Conservation (phyloP, 1,139 yeast species). For the Meyerozyma sp. region DNA sequence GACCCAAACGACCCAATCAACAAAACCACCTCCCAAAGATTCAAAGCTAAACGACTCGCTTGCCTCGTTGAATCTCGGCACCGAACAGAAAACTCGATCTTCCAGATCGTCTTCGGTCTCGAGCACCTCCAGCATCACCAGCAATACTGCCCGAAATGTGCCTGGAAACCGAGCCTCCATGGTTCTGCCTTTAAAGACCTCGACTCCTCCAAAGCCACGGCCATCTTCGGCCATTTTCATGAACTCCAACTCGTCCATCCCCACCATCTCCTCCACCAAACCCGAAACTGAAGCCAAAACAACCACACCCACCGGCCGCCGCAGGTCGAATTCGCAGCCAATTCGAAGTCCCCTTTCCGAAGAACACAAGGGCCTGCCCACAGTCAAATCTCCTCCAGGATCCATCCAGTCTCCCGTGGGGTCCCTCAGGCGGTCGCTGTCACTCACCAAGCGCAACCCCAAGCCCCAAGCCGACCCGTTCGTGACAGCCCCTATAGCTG, state of each 20-base stretch:
- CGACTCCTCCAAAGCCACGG: background rate
- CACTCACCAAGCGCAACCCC: slow-evolving; percentile 9
- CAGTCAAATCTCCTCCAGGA: slow-evolving; percentile 9
- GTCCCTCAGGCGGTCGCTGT: background rate
- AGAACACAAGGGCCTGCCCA: background rate
- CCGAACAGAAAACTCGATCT: slow-evolving; percentile 13
- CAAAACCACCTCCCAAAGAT: slow-evolving; percentile 1
- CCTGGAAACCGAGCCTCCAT: background rate
- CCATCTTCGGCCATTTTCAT: background rate
- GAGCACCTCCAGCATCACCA: slow-evolving; percentile 18
- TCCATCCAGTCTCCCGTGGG: slow-evolving; percentile 4
- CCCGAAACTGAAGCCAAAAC: slow-evolving; percentile 1
- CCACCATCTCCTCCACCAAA: background rate
- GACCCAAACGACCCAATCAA: background rate
- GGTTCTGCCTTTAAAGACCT: background rate
- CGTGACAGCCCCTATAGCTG: slow-evolving; percentile 1
- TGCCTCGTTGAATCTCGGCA: slow-evolving; percentile 7
- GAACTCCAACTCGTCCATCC: background rate
- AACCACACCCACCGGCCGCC: slow-evolving; percentile 17
- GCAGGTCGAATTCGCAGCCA: slow-evolving; percentile 40
- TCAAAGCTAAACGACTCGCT: slow-evolving; percentile 1
- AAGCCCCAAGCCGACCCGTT: slow-evolving; percentile 14
- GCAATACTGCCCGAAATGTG: slow-evolving; percentile 2
- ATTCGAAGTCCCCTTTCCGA: slow-evolving; percentile 9
- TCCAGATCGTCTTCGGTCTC: slow-evolving; percentile 28